phyloP scores from a whole-genome alignment of 495 filamentous ascomycete genomes.

The Hypoxylon trugodes region DNA sequence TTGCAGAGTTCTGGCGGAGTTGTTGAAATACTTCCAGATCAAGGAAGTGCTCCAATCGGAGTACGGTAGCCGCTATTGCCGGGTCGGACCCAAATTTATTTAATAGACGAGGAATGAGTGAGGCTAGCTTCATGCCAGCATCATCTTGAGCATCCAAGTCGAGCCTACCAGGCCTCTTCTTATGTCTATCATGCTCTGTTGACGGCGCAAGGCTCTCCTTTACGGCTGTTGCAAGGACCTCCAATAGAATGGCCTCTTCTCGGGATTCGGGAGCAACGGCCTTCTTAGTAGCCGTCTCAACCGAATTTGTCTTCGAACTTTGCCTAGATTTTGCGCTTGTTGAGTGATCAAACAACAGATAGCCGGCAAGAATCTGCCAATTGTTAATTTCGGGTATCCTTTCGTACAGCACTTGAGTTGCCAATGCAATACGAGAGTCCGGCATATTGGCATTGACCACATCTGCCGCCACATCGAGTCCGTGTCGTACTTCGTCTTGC shows the following conservation, averaged over 20 bases:
- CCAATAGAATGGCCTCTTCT: conserved; percentile 85
- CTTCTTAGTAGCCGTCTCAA: conserved; percentile 65
- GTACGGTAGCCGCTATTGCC: conserved; percentile 80
- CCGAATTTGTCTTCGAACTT: conserved; percentile 51
- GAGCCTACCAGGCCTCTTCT: conserved; percentile 64
- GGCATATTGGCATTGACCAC: conserved; percentile 63
- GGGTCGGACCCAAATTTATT: conserved; percentile 93
- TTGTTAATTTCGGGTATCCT: conserved; percentile 78
- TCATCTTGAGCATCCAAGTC: conserved; percentile 75
- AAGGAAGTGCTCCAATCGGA: conserved; percentile 86
- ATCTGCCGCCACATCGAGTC: conserved; percentile 54
- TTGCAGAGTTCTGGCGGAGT: conserved; percentile 82
- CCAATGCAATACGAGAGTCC: conserved; percentile 85
- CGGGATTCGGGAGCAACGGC: conserved; percentile 76
- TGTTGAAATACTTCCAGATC: conserved; percentile 90
- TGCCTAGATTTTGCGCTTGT: conserved; percentile 56
- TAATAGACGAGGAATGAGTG: conserved; percentile 81
- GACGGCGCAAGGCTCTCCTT: conserved; percentile 69
- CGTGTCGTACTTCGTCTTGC: conserved; percentile 52
- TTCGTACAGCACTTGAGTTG: conserved; percentile 84
- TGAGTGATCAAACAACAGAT: conserved; percentile 91
- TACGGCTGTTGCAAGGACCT: conserved; percentile 83
- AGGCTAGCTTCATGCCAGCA: conserved; percentile 75
- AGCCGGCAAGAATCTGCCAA: conserved; percentile 89
- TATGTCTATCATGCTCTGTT: conserved; percentile 68